These are phyloP conservation scores for Backusella westeae DNA, from an alignment of 192 early-diverging fungal species.

Conservation along the genomic window DNA sequence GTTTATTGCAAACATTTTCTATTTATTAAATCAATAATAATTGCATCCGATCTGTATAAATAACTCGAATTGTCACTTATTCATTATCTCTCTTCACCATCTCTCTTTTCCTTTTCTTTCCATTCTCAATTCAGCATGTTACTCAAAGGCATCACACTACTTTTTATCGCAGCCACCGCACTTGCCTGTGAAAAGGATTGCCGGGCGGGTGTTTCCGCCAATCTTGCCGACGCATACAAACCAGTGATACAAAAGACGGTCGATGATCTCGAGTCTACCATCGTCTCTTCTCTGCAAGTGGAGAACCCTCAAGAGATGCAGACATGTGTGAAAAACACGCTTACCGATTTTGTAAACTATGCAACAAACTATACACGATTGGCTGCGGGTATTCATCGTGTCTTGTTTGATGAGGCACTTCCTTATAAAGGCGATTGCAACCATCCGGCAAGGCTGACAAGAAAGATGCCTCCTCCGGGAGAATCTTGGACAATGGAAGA, in stretches of 20 bases:
- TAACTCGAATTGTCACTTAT: neutral
- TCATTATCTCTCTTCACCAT: neutral
- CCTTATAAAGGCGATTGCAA: slow-evolving; percentile 61
- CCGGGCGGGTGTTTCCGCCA: slow-evolving; percentile 43
- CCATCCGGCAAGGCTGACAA: slow-evolving; percentile 36
- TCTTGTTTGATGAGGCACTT: slow-evolving; percentile 46
- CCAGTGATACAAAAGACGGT: slow-evolving; percentile 34
- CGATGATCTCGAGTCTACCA: slow-evolving; percentile 11
- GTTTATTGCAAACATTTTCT: neutral
- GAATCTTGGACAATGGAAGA: slow-evolving; percentile 50
- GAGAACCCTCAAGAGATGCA: slow-evolving; percentile 23
- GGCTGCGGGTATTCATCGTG: slow-evolving; percentile 34
- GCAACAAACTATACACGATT: slow-evolving; percentile 27
- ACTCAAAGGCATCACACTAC: neutral
- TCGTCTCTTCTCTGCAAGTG: slow-evolving; percentile 7
- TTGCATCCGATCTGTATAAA: neutral
- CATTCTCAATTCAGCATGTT: neutral
- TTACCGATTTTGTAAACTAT: slow-evolving; percentile 16
- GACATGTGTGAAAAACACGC: slow-evolving; percentile 13
- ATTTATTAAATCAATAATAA: neutral
- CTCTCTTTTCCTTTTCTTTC: neutral
- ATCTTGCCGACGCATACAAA: slow-evolving; percentile 45
- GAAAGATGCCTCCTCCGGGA: slow-evolving; percentile 44
- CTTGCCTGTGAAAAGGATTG: slow-evolving; percentile 51
- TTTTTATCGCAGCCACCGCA: slow-evolving; percentile 7